Conservation (phyloP, 2,329 filamentous ascomycete genomes). For the Phialophora expanda region DNA sequence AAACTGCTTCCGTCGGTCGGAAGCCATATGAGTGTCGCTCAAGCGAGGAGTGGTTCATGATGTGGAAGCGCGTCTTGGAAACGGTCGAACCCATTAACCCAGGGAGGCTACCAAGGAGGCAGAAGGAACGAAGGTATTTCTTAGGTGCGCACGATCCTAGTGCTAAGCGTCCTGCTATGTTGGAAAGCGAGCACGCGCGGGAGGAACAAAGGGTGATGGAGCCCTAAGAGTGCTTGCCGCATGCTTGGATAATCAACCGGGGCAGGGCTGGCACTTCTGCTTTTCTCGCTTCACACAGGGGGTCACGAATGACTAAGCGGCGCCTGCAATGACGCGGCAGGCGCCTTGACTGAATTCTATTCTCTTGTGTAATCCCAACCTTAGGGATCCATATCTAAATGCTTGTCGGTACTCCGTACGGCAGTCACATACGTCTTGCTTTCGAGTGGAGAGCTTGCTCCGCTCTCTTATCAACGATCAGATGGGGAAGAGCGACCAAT, state of each 20-base stretch:
- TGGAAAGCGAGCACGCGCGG: neutral
- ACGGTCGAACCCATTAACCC: neutral
- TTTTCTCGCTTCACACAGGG: neutral
- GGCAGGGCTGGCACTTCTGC: neutral
- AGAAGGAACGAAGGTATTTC: neutral
- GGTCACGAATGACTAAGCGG: slow-evolving; percentile 8
- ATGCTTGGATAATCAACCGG: slow-evolving; percentile 17
- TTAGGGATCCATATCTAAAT: neutral
- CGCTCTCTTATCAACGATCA: slow-evolving; percentile 11
- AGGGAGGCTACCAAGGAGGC: neutral
- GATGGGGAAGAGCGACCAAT: neutral
- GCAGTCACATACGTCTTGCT: neutral
- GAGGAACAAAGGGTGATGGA: neutral
- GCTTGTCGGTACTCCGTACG: neutral
- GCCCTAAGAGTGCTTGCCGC: neutral
- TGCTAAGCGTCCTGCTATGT: slow-evolving; percentile 4
- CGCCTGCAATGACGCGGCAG: neutral
- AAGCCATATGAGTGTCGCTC: slow-evolving; percentile 3
- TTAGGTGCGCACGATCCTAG: slow-evolving; percentile 1
- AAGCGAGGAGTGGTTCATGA: slow-evolving; percentile 5
- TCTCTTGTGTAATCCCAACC: slow-evolving; percentile 7
- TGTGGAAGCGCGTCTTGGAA: neutral
- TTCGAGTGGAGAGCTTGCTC: neutral
- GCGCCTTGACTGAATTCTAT: neutral
- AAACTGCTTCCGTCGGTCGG: slow-evolving; percentile 15